A percentile compares a stretch with the other conserved stretches of the same genome.
These are phyloP conservation scores for Logfia minima DNA, from an alignment of 129 eudicot genomes.

Conservation along the genomic window DNA sequence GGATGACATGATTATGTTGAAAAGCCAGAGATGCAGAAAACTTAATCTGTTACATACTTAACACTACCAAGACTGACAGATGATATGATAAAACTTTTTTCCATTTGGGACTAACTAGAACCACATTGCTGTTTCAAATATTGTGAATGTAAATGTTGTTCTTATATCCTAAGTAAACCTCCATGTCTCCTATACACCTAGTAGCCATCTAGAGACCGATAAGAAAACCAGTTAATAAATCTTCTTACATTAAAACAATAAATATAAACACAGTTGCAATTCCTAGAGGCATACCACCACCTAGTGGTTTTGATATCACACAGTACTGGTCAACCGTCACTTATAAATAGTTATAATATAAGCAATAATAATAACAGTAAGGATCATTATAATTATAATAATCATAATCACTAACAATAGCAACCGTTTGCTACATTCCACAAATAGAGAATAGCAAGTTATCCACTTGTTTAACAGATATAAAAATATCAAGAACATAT, in stretches of 20 bases:
- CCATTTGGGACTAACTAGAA: neutral
- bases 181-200: too few relatives aligned
- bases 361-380: too few relatives aligned
- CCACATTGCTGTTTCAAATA: neutral
- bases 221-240: too few relatives aligned
- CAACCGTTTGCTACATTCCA: neutral
- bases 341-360: too few relatives aligned
- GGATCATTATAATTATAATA: too few relatives aligned
- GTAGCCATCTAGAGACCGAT: neutral
- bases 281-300: neutral
- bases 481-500: conserved; percentile 8
- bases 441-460: neutral
- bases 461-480: conserved; percentile 7
- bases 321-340: neutral
- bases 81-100: neutral
- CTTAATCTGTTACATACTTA: neutral
- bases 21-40: neutral
- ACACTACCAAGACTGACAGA: neutral
- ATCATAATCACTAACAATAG: neutral
- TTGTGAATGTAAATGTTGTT: neutral
- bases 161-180: neutral
- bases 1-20: neutral
- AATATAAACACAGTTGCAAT: neutral
- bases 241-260: neutral
- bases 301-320: neutral